Evolutionary conservation across 108 stramenopile genomes (phyloP), one percentile per base, ranked within the genome.

Genomic region (Ochromonas danica): DNA sequence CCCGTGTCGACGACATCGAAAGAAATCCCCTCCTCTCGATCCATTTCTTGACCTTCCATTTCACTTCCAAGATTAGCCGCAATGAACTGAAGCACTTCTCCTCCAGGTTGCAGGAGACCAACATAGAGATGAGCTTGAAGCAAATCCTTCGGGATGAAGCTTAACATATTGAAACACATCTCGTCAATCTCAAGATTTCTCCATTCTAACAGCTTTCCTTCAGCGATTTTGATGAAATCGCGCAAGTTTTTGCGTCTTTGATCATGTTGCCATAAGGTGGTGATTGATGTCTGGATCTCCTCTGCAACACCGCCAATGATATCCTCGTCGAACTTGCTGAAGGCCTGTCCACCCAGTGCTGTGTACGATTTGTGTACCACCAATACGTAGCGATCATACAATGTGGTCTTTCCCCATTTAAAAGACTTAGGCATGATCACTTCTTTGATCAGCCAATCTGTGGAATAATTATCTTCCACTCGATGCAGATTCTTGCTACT

Each of bases 1-100:
- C 6, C 14, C 36, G 17, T 27, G 40, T 75, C 72, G 72, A 75
- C 38, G 3, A 75, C 72, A 36, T 60, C 51, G 72, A 75, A 75
- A 22, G 72, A 75, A 30, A 75, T 42, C 10, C 72, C 72, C 51
- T 39, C 72, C 25, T 3, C 10, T 10, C 28, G 25, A 27, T 42
- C 41, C 27, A 75, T 14, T 41, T 33, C 10, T 36, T 75, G 6
- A 28, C 40, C 40, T 42, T 45, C 51, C 72, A 75, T 75, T 39
- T 42, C 10, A 36, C 40, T 42, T 6, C 3, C 10, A 6, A 10
- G 6, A 27, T 38, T 57, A 6, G 72, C 36, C 3, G 40, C 40
- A 25, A 57, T 42, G 31, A 57, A 75, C 10, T 6, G 17, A 35
- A 75, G 25, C 17, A 3, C 10, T 27, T 75, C 72, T 6, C 31